Conservation (phyloP, 2,329 filamentous ascomycete genomes). For the Botrytis galanthina region DNA sequence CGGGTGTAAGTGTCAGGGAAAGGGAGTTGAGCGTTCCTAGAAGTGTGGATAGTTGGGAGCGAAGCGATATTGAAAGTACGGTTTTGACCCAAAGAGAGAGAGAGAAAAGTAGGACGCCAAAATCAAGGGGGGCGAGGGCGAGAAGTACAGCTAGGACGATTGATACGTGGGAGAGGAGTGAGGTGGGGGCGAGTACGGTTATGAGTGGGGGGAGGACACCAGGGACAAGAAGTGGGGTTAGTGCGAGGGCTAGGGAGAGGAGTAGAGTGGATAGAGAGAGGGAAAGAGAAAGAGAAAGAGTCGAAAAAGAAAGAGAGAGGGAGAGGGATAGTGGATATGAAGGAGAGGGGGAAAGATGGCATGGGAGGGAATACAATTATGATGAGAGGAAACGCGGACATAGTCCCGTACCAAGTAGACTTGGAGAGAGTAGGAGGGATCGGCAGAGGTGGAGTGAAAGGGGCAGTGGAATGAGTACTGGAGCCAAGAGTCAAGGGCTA, state of each 20-base stretch:
- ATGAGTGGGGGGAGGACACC: background rate
- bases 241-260: conserved; percentile 1
- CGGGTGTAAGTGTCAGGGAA: background rate
- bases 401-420: conserved; percentile 13
- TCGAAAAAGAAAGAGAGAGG: background rate
- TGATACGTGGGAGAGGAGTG: conserved; percentile 13
- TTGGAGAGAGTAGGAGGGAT: conserved; percentile 19
- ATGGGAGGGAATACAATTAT: conserved; percentile 19
- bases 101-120: background rate
- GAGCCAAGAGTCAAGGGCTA: background rate
- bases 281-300: background rate
- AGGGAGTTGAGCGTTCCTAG: conserved; percentile 3
- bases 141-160: conserved; percentile 9
- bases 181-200: conserved; percentile 3
- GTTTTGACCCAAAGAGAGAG: background rate
- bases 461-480: background rate
- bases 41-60: conserved; percentile 10
- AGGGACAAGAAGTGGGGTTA: background rate
- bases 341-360: background rate
- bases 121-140: background rate
- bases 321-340: conserved; percentile 10
- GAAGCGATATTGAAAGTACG: conserved; percentile 7
- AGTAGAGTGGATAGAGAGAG: conserved; percentile 5
- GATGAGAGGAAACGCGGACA: conserved; percentile 7
- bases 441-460: conserved; percentile 14